Percentiles rank a stretch among this genome's conserved stretches.
These are phyloP conservation scores for Papiliotrema flavescens DNA, from an alignment of 1,284 basidiomycete genomes.

Conservation along the genomic window DNA sequence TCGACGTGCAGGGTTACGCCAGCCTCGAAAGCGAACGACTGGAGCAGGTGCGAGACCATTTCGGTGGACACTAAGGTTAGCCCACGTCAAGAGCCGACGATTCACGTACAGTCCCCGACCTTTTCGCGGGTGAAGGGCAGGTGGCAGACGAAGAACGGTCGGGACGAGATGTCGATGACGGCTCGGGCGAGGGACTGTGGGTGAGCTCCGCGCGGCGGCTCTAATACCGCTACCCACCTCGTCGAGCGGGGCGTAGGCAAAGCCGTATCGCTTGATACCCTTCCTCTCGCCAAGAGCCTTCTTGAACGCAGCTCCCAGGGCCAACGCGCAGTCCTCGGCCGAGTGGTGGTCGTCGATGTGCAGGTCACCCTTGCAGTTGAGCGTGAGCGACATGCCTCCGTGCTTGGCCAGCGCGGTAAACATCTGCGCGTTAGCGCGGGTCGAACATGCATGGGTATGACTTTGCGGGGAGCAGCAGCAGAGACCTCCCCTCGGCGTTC, in stretches of 20 bases:
- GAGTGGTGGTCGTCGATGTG: conserved; percentile 99
- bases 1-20: conserved; percentile 70
- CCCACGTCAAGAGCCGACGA: neutral
- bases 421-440: conserved; percentile 60
- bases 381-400: conserved; percentile 79
- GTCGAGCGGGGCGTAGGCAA: conserved; percentile 93
- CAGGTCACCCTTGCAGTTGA: conserved; percentile 91
- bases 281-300: conserved; percentile 89
- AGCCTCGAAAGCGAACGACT: conserved; percentile 48
- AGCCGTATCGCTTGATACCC: conserved; percentile 93
- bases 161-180: conserved; percentile 96
- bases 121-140: conserved; percentile 90
- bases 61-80: conserved; percentile 68
- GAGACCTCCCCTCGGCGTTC: too few species aligned
- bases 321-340: conserved; percentile 93
- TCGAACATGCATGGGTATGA: neutral
- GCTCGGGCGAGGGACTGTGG: conserved; percentile 82
- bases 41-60: conserved; percentile 67
- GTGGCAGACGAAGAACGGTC: conserved; percentile 91
- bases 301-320: conserved; percentile 91
- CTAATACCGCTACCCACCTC: conserved; percentile 62
- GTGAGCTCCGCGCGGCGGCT: neutral
- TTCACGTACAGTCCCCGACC: conserved; percentile 73
- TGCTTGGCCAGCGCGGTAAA: conserved; percentile 92
- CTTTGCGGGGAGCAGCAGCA: too few species aligned